These are phyloP conservation scores for Coemansia sp. DNA, from an alignment of 192 early-diverging fungal species.

Conservation along the genomic window DNA sequence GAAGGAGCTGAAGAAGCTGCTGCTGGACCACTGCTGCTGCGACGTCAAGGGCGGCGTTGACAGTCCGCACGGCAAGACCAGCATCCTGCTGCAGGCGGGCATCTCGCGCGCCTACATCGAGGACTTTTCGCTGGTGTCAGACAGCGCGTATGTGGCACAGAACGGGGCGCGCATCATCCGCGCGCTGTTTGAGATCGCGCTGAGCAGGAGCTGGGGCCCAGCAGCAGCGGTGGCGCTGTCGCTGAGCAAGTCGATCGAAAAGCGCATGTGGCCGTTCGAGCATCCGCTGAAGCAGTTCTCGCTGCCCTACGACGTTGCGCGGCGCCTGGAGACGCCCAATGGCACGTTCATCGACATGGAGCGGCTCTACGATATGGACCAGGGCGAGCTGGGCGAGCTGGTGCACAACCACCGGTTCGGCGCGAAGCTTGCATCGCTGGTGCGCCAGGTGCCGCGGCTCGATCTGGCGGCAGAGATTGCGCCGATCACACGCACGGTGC, in stretches of 20 bases:
- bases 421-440: constrained; percentile 65
- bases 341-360: constrained; percentile 51
- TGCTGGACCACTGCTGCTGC: constrained; percentile 76
- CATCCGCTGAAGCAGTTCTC: constrained; percentile 83
- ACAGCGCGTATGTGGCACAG: constrained; percentile 91
- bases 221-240: constrained; percentile 72
- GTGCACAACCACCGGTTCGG: constrained; percentile 83
- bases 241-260: constrained; percentile 86
- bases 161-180: constrained; percentile 91
- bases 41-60: constrained; percentile 85
- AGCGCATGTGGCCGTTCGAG: constrained; percentile 90
- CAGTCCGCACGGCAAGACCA: constrained; percentile 87
- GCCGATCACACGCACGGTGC: constrained; percentile 92
- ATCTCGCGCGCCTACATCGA: constrained; percentile 78
- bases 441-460: constrained; percentile 84
- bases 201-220: constrained; percentile 90
- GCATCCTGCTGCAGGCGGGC: constrained; percentile 87
- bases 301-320: constrained; percentile 68
- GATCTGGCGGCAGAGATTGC: constrained; percentile 77
- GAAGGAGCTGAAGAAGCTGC: constrained; percentile 70
- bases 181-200: constrained; percentile 93
- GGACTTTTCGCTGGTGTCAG: constrained; percentile 94
- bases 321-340: constrained; percentile 58
- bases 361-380: constrained; percentile 81
- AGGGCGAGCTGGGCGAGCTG: constrained; percentile 82